Conservation (phyloP, 2,329 filamentous ascomycete genomes). For the Colletotrichum tamarilloi region DNA sequence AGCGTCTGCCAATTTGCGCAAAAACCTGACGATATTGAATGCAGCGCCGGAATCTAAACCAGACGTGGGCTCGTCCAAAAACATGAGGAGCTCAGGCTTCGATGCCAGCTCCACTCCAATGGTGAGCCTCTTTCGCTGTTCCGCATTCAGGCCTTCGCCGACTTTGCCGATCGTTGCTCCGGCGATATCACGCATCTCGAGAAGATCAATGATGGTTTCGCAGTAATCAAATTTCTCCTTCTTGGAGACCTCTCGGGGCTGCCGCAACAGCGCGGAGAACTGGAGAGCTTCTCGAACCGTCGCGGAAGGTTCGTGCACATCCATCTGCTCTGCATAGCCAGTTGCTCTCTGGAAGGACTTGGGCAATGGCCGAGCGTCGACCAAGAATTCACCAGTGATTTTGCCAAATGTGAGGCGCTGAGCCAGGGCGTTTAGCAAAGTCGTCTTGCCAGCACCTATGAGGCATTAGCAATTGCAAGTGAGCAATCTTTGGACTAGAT, state of each 20-base stretch:
- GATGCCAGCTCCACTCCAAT: constrained; percentile 67
- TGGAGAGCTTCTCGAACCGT: constrained; percentile 75
- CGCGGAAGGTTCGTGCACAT: constrained; percentile 73
- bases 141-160: constrained; percentile 70
- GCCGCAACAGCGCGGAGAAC: constrained; percentile 74
- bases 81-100: constrained; percentile 70
- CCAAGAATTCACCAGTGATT: constrained; percentile 81
- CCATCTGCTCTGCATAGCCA: constrained; percentile 74
- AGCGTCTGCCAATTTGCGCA: constrained; percentile 69
- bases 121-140: constrained; percentile 67
- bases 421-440: constrained; percentile 78
- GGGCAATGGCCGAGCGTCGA: constrained; percentile 78
- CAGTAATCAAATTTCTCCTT: constrained; percentile 76
- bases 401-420: constrained; percentile 82
- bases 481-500: not conserved
- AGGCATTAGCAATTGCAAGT: constrained; percentile 4
- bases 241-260: constrained; percentile 65
- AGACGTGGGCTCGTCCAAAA: constrained; percentile 72
- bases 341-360: constrained; percentile 84
- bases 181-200: constrained; percentile 76
- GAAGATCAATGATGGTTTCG: constrained; percentile 74
- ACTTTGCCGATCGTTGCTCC: constrained; percentile 71
- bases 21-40: constrained; percentile 71
- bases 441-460: constrained; percentile 74
- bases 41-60: constrained; percentile 69